These are phyloP conservation scores for Saturnispora ahearnii DNA, from an alignment of 805 yeast genomes.

Conservation along the genomic window DNA sequence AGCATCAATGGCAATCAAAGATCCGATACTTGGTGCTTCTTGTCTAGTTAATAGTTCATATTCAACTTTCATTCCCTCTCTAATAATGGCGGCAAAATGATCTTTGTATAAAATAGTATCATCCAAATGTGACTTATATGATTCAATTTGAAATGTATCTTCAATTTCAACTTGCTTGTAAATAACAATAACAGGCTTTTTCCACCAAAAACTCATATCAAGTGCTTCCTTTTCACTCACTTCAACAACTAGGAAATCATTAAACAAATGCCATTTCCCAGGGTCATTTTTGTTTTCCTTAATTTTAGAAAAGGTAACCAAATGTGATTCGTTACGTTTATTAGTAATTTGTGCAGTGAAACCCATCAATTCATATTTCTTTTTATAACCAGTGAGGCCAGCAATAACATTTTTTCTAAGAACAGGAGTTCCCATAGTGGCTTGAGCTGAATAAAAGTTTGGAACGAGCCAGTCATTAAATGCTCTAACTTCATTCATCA, in stretches of 20 bases:
- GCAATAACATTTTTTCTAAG: conserved; percentile 21
- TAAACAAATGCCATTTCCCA: conserved; percentile 67
- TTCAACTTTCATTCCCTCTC: conserved; percentile 51
- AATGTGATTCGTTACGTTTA: conserved; percentile 45
- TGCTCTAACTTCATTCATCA: conserved; percentile 41
- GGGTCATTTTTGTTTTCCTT: conserved; percentile 11
- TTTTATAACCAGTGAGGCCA: conserved; percentile 13
- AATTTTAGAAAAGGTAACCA: conserved; percentile 37
- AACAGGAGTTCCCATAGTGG: conserved; percentile 22
- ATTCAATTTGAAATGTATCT: conserved; percentile 37
- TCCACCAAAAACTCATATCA: conserved; percentile 68
- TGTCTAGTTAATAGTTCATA: conserved; percentile 56
- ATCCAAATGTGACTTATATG: conserved; percentile 47
- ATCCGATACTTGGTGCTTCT: conserved; percentile 69
- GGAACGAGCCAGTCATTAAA: conserved; percentile 52
- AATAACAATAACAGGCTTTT: conserved; percentile 63
- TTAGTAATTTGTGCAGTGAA: conserved; percentile 59
- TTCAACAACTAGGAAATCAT: conserved; percentile 80
- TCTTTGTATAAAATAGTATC: conserved; percentile 63
- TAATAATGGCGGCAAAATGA: conserved; percentile 58
- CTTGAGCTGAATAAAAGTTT: conserved; percentile 38
- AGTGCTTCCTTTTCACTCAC: conserved; percentile 72
- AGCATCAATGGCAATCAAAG: conserved; percentile 88
- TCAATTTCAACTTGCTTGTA: conserved; percentile 46
- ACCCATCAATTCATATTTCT: conserved; percentile 55